Evolutionary conservation across 768 basidiomycete species (phyloP).

Genomic region (Mycena crocata): DNA sequence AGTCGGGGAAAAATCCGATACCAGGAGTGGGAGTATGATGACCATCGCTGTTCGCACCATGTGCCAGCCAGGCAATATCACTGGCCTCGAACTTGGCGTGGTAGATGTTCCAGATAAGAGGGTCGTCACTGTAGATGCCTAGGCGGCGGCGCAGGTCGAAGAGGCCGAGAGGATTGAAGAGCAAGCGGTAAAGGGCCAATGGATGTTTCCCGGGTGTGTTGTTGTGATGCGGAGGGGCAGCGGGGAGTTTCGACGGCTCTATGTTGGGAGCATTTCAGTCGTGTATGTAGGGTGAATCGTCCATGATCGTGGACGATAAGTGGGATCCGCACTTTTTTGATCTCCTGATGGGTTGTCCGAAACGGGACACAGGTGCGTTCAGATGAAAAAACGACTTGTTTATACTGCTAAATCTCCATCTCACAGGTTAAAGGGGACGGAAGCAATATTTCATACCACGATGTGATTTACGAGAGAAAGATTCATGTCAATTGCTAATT

Average conservation of each 20-base stretch:
- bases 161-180: background rate
- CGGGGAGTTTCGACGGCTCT: background rate
- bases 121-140: background rate
- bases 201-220: background rate
- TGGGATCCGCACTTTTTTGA: background rate
- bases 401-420: too few relatives aligned
- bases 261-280: background rate
- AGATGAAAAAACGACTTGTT: background rate
- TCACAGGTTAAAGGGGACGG: too few relatives aligned
- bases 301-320: background rate
- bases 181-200: background rate
- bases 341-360: background rate
- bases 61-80: too few relatives aligned
- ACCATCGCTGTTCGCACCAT: too few relatives aligned
- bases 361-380: background rate
- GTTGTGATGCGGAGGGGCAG: background rate
- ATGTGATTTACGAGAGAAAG: too few relatives aligned
- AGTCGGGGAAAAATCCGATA: too few relatives aligned
- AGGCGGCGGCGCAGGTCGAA: conserved; percentile 1
- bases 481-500: too few relatives aligned
- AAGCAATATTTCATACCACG: too few relatives aligned
- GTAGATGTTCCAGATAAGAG: background rate
- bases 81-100: background rate
- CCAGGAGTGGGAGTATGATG: too few relatives aligned
- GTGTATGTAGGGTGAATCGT: background rate